Base-by-base conservation (phyloP, 495 filamentous ascomycete species). In the Talaromyces ruber region DNA sequence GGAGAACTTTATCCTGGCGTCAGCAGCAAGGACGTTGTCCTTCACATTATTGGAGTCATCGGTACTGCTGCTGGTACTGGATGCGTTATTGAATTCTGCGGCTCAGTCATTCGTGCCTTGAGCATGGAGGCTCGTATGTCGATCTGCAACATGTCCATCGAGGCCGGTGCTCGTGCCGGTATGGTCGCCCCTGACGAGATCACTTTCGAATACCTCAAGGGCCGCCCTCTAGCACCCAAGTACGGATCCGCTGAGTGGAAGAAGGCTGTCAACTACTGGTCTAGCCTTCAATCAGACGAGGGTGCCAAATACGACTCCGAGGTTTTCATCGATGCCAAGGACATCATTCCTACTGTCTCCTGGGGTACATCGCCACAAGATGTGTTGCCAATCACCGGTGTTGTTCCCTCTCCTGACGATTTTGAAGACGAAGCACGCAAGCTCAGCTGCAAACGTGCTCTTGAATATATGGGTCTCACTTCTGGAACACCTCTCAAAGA, bases 131-230 rank as follows among this genome's bases (percentile, higher is more conserved):
- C 94, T 39, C 88, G 94, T 68, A 98, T 98, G 93, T 96, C 91
- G 61, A 94, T 98, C 71, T 98, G 94, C 77, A 98, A 98, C 79
- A 98, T 98, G 94, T 92, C 93, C n/a, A 97, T 98, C 71, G 94
- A 98, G 79, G 94, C 78, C 62, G 94, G 94, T 76, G 94, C 94
- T 43, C 84, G 94, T 79, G 93, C 94, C 62, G 94, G 94, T 63
- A 93, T 98, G 90, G 86, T 98, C 61, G 94, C 94, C 26, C 94
- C 94, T 2, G 94, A 98, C 64, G 87, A 96, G 72, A 90, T 80
- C 51, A 98, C 94, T 5, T 93, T 97, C 68, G 89, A 95, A 66
- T 98, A 98, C 71, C 88, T 98, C 65, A 90, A 93, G 81, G 90
- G 86, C 55, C 82, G 88, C 65, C 94, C 94, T 45, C 78, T 98